A percentile compares a stretch with the other conserved stretches of the same genome.
Evolutionary conservation across 225 moss, liverwort and hornwort genomes (phyloP).

Genomic region (Lunularia cruciata): DNA sequence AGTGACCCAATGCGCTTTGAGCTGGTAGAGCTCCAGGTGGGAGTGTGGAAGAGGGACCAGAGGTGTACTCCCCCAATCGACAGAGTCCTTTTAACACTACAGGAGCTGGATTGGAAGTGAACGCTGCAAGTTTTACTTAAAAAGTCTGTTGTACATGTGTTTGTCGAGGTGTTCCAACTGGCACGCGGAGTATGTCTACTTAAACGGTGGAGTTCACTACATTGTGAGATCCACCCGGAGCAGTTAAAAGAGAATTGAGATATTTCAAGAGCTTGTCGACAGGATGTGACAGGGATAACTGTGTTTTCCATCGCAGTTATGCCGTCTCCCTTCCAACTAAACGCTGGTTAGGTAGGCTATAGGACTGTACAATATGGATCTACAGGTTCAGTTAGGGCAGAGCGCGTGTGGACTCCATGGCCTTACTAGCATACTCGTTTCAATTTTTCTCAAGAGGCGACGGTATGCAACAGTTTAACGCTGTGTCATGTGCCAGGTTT

Average conservation of each 20-base stretch:
- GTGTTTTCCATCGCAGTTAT: neutral
- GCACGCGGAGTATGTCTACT: neutral
- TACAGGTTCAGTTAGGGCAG: slow-evolving; percentile 11
- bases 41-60: slow-evolving; percentile 21
- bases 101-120: slow-evolving; percentile 21
- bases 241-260: neutral
- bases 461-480: neutral
- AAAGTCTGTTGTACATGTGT: slow-evolving; percentile 8
- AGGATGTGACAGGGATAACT: neutral
- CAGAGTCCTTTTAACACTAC: slow-evolving; percentile 12
- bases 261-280: neutral
- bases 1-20: slow-evolving; percentile 18
- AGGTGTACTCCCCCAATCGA: slow-evolving; percentile 15
- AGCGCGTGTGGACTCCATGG: neutral
- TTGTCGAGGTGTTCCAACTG: neutral
- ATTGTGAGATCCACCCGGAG: neutral
- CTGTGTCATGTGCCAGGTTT: neutral
- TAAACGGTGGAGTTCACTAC: neutral
- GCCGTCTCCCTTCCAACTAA: neutral
- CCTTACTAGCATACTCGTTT: neutral
- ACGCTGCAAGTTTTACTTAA: too few species aligned
- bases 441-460: neutral
- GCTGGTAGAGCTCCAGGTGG: slow-evolving; percentile 16
- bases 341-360: neutral
- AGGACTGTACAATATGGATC: slow-evolving; percentile 12